A percentile compares a stretch with the other conserved stretches of the same genome.
These are phyloP conservation scores for Mycena haematopus DNA, from an alignment of 768 basidiomycete genomes.

Conservation along the genomic window DNA sequence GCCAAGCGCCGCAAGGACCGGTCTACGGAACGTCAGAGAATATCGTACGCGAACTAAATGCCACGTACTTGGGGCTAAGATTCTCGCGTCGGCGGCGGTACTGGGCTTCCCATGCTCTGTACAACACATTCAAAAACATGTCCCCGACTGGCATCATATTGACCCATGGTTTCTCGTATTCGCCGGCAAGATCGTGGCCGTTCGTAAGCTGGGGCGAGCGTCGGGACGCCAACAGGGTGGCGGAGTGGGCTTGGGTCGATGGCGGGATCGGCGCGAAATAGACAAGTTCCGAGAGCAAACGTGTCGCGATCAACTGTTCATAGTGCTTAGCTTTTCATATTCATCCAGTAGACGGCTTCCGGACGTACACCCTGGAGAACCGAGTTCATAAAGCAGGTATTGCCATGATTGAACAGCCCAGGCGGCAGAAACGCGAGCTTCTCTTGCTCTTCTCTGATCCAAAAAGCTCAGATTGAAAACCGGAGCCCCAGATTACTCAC, in stretches of 20 bases:
- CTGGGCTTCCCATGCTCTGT: constrained; percentile 70
- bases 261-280: constrained; percentile 58
- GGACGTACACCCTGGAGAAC: constrained; percentile 86
- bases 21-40: constrained; percentile 44
- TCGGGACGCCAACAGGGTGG: constrained; percentile 48
- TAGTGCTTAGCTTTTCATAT: constrained; percentile 20
- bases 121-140: constrained; percentile 65
- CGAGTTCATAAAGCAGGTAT: constrained; percentile 97
- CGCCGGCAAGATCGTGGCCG: constrained; percentile 60
- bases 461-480: constrained; percentile 7
- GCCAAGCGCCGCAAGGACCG: constrained; percentile 70
- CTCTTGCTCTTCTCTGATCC: constrained; percentile 63
- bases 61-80: constrained; percentile 72
- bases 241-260: constrained; percentile 46
- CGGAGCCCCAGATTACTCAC: constrained; percentile 8
- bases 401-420: constrained; percentile 80
- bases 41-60: neutral
- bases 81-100: constrained; percentile 53
- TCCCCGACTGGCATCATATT: constrained; percentile 76
- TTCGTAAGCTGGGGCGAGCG: constrained; percentile 76
- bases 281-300: constrained; percentile 61
- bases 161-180: constrained; percentile 58
- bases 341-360: constrained; percentile 35
- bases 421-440: constrained; percentile 68
- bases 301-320: constrained; percentile 71